Evolutionary conservation across 164 flowering plant species (phyloP).

Genomic region (Macadamia integrifolia): DNA sequence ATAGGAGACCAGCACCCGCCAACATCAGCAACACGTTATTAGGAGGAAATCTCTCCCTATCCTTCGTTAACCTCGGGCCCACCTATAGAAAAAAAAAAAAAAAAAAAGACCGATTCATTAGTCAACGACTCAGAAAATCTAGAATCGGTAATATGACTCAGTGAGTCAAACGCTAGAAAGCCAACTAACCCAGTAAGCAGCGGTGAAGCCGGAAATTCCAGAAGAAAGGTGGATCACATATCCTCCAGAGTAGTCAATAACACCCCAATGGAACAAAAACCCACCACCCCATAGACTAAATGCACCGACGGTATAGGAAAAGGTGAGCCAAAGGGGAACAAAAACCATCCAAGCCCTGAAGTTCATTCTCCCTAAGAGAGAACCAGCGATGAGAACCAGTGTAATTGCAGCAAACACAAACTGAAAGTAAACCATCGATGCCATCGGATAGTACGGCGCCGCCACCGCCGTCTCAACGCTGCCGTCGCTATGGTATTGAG

Average conservation of each 20-base stretch:
- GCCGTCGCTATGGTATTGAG: slow-evolving; percentile 4
- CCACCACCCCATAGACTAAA: slow-evolving; percentile 26
- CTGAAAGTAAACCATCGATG: slow-evolving; percentile 12
- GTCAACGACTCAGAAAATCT: too few relatives aligned
- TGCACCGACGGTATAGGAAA: slow-evolving; percentile 20
- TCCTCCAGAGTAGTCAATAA: slow-evolving; percentile 22
- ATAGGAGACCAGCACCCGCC: slow-evolving; percentile 35
- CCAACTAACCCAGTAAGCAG: slow-evolving; percentile 22
- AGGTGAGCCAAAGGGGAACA: slow-evolving; percentile 16
- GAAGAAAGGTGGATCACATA: slow-evolving; percentile 23
- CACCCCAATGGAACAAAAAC: slow-evolving; percentile 22
- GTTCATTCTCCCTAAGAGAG: slow-evolving; percentile 8
- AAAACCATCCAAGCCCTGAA: slow-evolving; percentile 17
- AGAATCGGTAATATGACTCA: too few relatives aligned
- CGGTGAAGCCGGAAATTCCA: slow-evolving; percentile 21
- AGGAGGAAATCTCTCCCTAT: slow-evolving; percentile 36
- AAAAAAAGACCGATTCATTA: too few relatives aligned
- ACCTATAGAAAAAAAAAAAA: slow-evolving; percentile 16
- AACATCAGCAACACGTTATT: slow-evolving; percentile 30
- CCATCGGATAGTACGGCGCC: slow-evolving; percentile 14
- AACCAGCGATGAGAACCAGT: slow-evolving; percentile 10
- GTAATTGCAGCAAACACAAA: slow-evolving; percentile 10
- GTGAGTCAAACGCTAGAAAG: too few relatives aligned
- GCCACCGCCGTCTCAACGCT: slow-evolving; percentile 2
- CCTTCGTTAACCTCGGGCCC: slow-evolving; percentile 27